phyloP scores from a whole-genome alignment of 208 protist genomes.

The Angomonas deanei region DNA sequence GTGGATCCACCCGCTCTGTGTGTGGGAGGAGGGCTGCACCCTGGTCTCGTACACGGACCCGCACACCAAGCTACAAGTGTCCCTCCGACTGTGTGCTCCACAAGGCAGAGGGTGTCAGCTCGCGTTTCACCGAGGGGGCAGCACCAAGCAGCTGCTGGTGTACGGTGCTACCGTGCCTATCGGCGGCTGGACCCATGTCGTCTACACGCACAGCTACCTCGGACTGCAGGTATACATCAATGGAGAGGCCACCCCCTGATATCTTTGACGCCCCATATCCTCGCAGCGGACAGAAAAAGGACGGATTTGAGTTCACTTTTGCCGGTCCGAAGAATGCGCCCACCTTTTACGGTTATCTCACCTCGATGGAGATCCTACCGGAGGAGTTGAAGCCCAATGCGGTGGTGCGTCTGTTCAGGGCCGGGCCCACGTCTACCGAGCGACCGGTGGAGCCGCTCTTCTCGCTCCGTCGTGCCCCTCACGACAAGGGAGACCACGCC shows the following conservation, averaged over 20 bases:
- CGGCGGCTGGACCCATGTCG: constrained; percentile 77
- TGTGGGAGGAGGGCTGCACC: constrained; percentile 64
- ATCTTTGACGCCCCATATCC: constrained; percentile 42
- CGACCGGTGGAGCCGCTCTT: neutral
- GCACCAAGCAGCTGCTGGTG: constrained; percentile 27
- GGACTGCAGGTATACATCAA: constrained; percentile 69
- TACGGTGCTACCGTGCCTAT: constrained; percentile 37
- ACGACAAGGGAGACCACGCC: too few relatives aligned
- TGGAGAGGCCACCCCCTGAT: constrained; percentile 29
- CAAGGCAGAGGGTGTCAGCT: constrained; percentile 66
- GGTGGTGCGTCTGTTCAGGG: constrained; percentile 37
- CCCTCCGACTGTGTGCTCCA: constrained; percentile 44
- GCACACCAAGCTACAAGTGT: constrained; percentile 27
- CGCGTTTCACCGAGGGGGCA: constrained; percentile 26
- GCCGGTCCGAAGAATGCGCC: constrained; percentile 11
- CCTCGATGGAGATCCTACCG: constrained; percentile 67
- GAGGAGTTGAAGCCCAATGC: constrained; percentile 51
- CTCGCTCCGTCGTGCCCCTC: neutral
- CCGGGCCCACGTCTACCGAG: constrained; percentile 29
- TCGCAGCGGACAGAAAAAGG: constrained; percentile 41
- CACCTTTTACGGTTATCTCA: constrained; percentile 67
- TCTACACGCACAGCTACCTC: constrained; percentile 46
- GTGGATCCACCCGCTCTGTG: constrained; percentile 76
- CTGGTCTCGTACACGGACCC: constrained; percentile 69
- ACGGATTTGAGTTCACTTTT: constrained; percentile 53